phyloP scores from a whole-genome alignment of 2,329 filamentous ascomycete genomes.

The Chaetomium globosum region DNA sequence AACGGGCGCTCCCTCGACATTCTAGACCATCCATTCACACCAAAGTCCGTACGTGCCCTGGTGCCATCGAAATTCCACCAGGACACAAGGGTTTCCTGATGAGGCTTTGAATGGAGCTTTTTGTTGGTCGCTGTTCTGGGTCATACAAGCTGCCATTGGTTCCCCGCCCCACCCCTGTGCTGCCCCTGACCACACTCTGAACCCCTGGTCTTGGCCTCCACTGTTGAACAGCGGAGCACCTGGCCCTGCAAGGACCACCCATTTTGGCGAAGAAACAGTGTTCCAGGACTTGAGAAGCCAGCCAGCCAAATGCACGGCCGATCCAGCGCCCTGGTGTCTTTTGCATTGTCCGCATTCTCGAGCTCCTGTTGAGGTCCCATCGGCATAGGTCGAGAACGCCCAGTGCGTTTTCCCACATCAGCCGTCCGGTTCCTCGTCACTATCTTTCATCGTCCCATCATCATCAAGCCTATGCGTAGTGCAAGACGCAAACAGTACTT shows the following conservation, averaged over 20 bases:
- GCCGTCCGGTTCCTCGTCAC: background rate
- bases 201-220: conserved; percentile 27
- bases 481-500: background rate
- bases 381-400: background rate
- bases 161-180: conserved; percentile 19
- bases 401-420: background rate
- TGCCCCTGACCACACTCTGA: conserved; percentile 26
- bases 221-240: conserved; percentile 19
- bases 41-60: background rate
- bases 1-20: background rate
- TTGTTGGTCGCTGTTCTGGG: background rate
- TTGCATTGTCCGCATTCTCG: conserved; percentile 10
- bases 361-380: background rate
- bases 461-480: background rate
- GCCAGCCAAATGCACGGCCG: conserved; percentile 22
- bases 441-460: background rate
- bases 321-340: conserved; percentile 2
- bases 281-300: conserved; percentile 2
- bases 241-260: conserved; percentile 21
- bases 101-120: conserved; percentile 14
- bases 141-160: conserved; percentile 20
- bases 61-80: conserved; percentile 1
- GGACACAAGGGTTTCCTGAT: conserved; percentile 16
- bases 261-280: conserved; percentile 21
- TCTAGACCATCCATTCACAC: background rate